Evolutionary conservation across 306 rosid species (phyloP).

Genomic region (Mimosa bimucronata): DNA sequence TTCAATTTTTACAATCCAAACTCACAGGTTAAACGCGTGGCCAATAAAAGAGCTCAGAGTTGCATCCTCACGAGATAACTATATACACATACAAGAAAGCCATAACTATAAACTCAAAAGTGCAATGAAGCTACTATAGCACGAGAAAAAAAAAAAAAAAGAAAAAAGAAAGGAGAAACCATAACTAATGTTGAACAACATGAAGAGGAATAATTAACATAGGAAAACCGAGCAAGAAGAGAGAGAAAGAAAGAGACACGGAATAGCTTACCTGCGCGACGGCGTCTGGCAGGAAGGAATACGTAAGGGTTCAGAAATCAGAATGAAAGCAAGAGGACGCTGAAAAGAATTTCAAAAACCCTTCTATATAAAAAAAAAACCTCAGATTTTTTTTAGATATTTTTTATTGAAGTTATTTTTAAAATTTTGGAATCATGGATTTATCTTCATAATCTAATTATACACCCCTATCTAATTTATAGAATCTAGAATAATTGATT

Average conservation of each 20-base stretch:
- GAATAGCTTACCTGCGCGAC: background rate
- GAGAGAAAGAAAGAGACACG: background rate
- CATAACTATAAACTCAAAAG: background rate
- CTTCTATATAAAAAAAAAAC: too few species aligned
- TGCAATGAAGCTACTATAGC: background rate
- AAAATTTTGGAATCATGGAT: too few species aligned
- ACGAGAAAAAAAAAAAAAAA: background rate
- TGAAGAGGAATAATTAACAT: background rate
- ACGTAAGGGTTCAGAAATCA: background rate
- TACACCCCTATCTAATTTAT: too few species aligned
- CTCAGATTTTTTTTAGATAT: too few species aligned
- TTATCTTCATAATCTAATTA: too few species aligned
- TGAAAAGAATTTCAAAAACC: too few species aligned
- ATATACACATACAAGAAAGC: background rate
- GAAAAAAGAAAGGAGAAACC: background rate
- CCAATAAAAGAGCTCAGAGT: background rate
- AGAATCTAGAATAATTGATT: too few species aligned
- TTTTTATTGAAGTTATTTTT: too few species aligned
- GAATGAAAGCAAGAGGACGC: too few species aligned
- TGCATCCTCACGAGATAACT: background rate
- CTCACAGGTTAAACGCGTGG: background rate
- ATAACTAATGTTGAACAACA: background rate
- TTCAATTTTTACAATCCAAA: background rate
- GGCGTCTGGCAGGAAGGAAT: background rate
- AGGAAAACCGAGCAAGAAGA: background rate